Evolutionary conservation across 257 asterid genomes (phyloP).

Genomic region (Ilex asprella): DNA sequence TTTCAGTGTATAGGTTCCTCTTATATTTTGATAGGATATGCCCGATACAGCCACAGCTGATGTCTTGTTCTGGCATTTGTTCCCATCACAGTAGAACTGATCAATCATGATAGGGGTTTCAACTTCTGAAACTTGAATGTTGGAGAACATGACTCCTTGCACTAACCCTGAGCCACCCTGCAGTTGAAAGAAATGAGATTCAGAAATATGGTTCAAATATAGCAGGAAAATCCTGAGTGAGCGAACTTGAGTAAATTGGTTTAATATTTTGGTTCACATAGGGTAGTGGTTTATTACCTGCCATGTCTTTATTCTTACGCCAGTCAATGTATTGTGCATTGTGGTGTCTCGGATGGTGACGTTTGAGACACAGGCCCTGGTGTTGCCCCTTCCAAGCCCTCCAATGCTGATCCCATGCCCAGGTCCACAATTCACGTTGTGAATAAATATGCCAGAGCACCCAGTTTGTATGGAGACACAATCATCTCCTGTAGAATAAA

Average conservation of each 20-base stretch:
- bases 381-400: constrained; percentile 66
- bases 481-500: constrained; percentile 64
- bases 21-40: constrained; percentile 58
- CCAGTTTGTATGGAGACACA: constrained; percentile 87
- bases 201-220: too few relatives aligned
- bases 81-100: constrained; percentile 83
- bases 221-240: too few relatives aligned
- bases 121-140: constrained; percentile 75
- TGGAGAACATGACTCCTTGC: constrained; percentile 64
- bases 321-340: constrained; percentile 65
- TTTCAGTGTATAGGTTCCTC: constrained; percentile 86
- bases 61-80: constrained; percentile 64
- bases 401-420: constrained; percentile 98
- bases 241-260: too few relatives aligned
- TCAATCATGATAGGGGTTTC: constrained; percentile 81
- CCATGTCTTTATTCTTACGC: constrained; percentile 84
- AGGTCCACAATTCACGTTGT: constrained; percentile 73
- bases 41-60: constrained; percentile 78
- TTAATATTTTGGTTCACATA: background rate
- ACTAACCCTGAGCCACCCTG: constrained; percentile 97
- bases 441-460: constrained; percentile 63
- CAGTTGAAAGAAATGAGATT: background rate
- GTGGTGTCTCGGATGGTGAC: constrained; percentile 60
- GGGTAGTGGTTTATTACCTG: constrained; percentile 41
- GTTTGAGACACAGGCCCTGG: constrained; percentile 83